Percentiles rank a stretch among this genome's conserved stretches.
These are phyloP conservation scores for Seiridium cupressi DNA, from an alignment of 2,329 filamentous ascomycete species.

Conservation along the genomic window DNA sequence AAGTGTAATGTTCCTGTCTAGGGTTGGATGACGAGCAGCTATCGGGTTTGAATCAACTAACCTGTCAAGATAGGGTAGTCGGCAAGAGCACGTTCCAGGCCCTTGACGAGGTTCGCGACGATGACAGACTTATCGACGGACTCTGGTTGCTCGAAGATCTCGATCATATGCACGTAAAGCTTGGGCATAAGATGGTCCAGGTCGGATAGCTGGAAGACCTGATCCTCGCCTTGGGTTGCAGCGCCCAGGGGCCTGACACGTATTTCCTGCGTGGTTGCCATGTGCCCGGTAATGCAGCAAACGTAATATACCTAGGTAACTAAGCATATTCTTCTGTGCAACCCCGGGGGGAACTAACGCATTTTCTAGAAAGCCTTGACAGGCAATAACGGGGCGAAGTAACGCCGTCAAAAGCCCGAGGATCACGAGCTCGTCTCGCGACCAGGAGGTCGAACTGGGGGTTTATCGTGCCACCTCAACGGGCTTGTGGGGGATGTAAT, in stretches of 20 bases:
- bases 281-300: background rate
- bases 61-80: background rate
- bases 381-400: background rate
- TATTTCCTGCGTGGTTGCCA: background rate
- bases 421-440: background rate
- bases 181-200: constrained; percentile 6
- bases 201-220: constrained; percentile 2
- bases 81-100: background rate
- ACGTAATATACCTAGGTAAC: background rate
- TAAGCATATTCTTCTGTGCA: background rate
- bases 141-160: background rate
- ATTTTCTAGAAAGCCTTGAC: background rate
- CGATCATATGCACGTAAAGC: constrained; percentile 6
- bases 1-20: background rate
- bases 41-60: too few relatives aligned
- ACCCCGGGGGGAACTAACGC: background rate
- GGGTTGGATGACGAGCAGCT: too few relatives aligned
- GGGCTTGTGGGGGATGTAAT: too few relatives aligned
- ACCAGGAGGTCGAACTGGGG: background rate
- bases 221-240: background rate
- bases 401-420: background rate
- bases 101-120: background rate
- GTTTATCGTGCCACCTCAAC: background rate
- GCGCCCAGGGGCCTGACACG: background rate
- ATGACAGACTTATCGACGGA: background rate